Percentiles rank a stretch among this genome's conserved stretches.
Evolutionary conservation across 2,329 filamentous ascomycete genomes (phyloP).

Genomic region (Colletotrichum sp.): DNA sequence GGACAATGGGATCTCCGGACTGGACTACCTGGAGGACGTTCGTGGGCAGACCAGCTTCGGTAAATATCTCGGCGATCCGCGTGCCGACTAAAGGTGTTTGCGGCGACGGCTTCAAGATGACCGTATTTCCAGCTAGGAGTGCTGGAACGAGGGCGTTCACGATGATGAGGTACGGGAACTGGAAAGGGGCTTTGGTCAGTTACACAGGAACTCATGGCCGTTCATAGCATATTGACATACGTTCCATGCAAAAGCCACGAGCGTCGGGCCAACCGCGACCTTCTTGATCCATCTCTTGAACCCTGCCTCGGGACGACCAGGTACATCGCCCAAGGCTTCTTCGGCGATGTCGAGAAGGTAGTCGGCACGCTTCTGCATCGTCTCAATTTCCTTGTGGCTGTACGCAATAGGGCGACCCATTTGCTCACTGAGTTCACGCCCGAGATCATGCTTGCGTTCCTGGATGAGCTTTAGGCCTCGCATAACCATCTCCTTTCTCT

Average conservation of each 20-base stretch:
- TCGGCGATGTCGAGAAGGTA: slow-evolving; percentile 69
- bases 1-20: slow-evolving; percentile 59
- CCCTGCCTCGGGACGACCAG: slow-evolving; percentile 67
- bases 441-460: slow-evolving; percentile 62
- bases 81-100: slow-evolving; percentile 69
- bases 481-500: slow-evolving; percentile 48
- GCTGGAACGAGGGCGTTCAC: slow-evolving; percentile 71
- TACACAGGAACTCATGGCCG: too few species aligned
- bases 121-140: slow-evolving; percentile 62
- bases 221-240: slow-evolving; percentile 35
- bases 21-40: slow-evolving; percentile 46
- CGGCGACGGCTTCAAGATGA: slow-evolving; percentile 74
- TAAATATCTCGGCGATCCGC: slow-evolving; percentile 66
- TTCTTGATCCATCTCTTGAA: slow-evolving; percentile 73
- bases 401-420: slow-evolving; percentile 76
- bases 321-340: slow-evolving; percentile 64
- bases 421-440: slow-evolving; percentile 71
- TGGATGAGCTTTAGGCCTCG: slow-evolving; percentile 55
- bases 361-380: slow-evolving; percentile 68
- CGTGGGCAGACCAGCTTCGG: slow-evolving; percentile 66
- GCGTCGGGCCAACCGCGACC: slow-evolving; percentile 67
- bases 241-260: slow-evolving; percentile 77
- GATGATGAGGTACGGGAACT: slow-evolving; percentile 64
- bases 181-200: too few species aligned
- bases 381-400: slow-evolving; percentile 68